Base-by-base conservation (phyloP, 1,284 basidiomycete genomes). In the Ustilago esculenta region DNA sequence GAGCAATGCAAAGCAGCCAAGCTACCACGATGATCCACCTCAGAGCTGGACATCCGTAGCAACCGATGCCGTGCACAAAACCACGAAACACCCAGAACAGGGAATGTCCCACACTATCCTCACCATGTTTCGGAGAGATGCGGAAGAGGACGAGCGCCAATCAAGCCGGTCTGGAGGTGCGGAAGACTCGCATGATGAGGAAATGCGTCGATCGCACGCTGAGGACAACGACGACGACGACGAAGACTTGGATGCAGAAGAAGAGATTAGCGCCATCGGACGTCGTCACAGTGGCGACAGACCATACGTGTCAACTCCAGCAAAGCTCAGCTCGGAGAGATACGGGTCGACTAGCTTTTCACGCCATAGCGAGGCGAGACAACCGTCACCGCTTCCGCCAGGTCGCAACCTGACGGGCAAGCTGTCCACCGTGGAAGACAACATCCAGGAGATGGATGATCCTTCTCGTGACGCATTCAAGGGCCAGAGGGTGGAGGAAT, bases 391-490 rank as follows among this genome's bases (percentile, higher is more conserved):
- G 5, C 44, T 32, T 10, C 46, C 39, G 3, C 35, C 46, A 14
- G n/a, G 29, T 4, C 50, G 55, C 29, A 69, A 45, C 37, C 27
- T 68, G 20, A 61, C 53, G 0, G 65, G 65, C 32, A 68, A 68
- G 34, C 46, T 68, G 0, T 60, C 65, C 0, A 61, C 65, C 1
- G 58, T 68, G 5, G 54, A 68, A 42, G 39, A 48, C 45, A 59
- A 61, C 33, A 68, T 68, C 30, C 37, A 48, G n/a, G 52, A 61
- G 23, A 68, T 68, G 57, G 66, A 63, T 21, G 58, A 69, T 27
- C 59, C 66, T 0, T 30, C 24, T 2, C 57, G 52, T 5, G 65
- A 68, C 35, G 50, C 45, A 2, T 68, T 61, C 42, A 46, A 51
- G 8, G 59, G 59, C 4, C 59, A 63, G 34, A 48, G 23, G 20